phyloP scores from a whole-genome alignment of 2,329 filamentous ascomycete species.

The Talaromyces sp. region DNA sequence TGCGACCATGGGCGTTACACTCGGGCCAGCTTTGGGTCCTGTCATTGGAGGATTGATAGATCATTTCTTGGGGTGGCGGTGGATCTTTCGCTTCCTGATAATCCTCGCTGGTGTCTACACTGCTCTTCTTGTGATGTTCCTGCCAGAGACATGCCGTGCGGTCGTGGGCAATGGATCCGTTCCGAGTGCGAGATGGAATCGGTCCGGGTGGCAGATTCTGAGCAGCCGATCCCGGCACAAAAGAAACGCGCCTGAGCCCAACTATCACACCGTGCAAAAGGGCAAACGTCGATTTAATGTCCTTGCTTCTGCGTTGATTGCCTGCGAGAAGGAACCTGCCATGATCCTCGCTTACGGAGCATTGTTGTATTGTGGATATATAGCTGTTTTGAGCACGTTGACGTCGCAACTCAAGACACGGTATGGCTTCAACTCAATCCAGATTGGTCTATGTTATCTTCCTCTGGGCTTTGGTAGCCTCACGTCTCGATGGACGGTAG shows the following conservation, averaged over 20 bases:
- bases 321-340: slow-evolving; percentile 21
- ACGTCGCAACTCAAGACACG: slow-evolving; percentile 35
- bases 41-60: slow-evolving; percentile 35
- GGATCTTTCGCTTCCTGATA: slow-evolving; percentile 48
- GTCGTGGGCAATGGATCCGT: slow-evolving; percentile 38
- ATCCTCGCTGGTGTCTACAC: slow-evolving; percentile 42
- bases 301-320: slow-evolving; percentile 26
- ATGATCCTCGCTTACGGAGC: slow-evolving; percentile 12
- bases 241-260: not conserved
- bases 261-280: slow-evolving; percentile 5
- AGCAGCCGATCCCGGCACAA: not conserved
- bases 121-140: slow-evolving; percentile 31
- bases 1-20: slow-evolving; percentile 29
- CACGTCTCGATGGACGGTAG: slow-evolving; percentile 38
- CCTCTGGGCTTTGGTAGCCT: slow-evolving; percentile 40
- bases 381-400: slow-evolving; percentile 26
- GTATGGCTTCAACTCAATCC: slow-evolving; percentile 41
- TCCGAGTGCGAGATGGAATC: slow-evolving; percentile 22
- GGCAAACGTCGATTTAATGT: not conserved
- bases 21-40: slow-evolving; percentile 36
- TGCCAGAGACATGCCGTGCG: slow-evolving; percentile 37
- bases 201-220: not conserved
- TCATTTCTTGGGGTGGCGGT: slow-evolving; percentile 37
- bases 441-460: slow-evolving; percentile 43
- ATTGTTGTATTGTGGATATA: slow-evolving; percentile 10